Conservation (phyloP, 2,329 filamentous ascomycete genomes). For the Nannizzia gypsea region DNA sequence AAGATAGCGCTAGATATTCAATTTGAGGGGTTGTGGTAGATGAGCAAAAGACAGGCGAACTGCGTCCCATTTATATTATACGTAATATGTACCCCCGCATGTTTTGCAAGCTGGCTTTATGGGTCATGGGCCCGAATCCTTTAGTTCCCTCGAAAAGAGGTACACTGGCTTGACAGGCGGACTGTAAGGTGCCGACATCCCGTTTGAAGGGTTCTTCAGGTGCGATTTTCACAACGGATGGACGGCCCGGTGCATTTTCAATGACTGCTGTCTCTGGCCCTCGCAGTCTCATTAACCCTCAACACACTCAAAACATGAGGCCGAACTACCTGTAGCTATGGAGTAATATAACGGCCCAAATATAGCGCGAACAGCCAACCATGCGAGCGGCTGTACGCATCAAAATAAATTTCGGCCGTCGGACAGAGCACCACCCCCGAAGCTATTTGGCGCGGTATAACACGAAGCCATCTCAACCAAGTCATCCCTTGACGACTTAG, state of each 20-base stretch:
- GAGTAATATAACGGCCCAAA: neutral
- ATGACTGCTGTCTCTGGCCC: neutral
- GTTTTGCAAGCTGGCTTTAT: too few relatives aligned
- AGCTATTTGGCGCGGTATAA: neutral
- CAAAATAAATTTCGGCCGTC: neutral
- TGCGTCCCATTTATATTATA: neutral
- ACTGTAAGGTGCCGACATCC: neutral
- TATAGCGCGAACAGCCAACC: neutral
- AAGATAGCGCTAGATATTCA: neutral
- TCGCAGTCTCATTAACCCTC: neutral
- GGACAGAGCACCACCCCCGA: neutral
- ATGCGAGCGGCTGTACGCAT: neutral
- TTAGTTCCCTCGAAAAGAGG: too few relatives aligned
- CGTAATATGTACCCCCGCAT: too few relatives aligned
- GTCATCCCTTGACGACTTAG: neutral
- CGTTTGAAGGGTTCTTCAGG: neutral
- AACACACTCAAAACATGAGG: too few relatives aligned
- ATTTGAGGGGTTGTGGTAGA: too few relatives aligned
- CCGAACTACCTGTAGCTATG: neutral
- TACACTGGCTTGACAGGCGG: neutral
- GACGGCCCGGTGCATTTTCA: neutral
- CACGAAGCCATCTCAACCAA: neutral
- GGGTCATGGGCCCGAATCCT: too few relatives aligned
- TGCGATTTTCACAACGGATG: neutral
- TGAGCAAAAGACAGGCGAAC: neutral